Base-by-base conservation (phyloP, 2,329 filamentous ascomycete species). In the Sphaceloma murrayae region DNA sequence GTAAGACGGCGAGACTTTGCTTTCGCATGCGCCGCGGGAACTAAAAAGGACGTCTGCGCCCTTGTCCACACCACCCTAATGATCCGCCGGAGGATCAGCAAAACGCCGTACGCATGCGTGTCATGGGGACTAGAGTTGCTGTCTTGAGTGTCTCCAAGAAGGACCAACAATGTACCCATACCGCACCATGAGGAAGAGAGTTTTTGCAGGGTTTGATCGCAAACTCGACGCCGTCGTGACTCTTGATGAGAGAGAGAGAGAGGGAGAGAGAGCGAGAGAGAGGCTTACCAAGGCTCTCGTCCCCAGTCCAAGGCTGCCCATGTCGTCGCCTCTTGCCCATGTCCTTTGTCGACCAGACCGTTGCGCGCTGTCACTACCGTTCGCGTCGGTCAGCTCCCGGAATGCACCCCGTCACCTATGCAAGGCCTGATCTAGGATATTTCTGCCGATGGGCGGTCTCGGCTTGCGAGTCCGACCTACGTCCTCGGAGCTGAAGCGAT, bases 11-110 rank as follows among this genome's bases (percentile, higher is more conserved):
- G n/a, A n/a, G n/a, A 11, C 36, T 26, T 40, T 40, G 24, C 36
- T 40, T 40, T 40, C 16, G 36, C 24, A 40, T 40, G 14, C 30
- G 36, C 36, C 36, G 36, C 36, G 36, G 36, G 24, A 40, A 40
- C 36, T 30, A 26, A 40, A 16, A 40, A 22, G 22, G n/a, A 22
- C 36, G 13, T 29, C 36, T 5, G 22, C 24, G 30, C 36, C 18
- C 22, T 19, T 19, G 19, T 26, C 22, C 27, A 29, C 36, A 26
- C 13, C 36, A 19, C 22, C 36, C 24, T 27, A 27, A 27, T 27
- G n/a, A n/a, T n/a, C n/a, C n/a, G n/a, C n/a, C n/a, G n/a, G n/a
- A n/a, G n/a, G n/a, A n/a, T n/a, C n/a, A n/a, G 29, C 29, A 31
- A 11, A 31, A 31, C n/a, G 3, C 17, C 19, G 30, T 26, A 22